Conservation (phyloP, 176 grass and related monocot species). For the Oryza nivara region DNA sequence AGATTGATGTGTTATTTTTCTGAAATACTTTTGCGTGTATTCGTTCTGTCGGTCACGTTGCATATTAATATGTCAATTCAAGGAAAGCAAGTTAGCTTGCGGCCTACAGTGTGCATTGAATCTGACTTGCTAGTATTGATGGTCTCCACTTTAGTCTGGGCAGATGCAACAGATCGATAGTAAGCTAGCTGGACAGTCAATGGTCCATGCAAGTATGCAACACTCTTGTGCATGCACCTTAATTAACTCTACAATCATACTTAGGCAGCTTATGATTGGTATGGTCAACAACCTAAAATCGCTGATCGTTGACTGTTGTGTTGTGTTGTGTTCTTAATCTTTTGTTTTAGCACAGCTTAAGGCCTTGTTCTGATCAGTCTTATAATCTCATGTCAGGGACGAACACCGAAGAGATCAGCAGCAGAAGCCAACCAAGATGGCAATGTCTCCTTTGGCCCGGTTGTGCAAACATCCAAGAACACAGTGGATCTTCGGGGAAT, state of each 20-base stretch:
- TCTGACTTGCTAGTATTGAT: slow-evolving; percentile 39
- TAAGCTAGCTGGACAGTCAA: slow-evolving; percentile 40
- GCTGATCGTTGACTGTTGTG: neutral
- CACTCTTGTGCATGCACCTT: slow-evolving; percentile 44
- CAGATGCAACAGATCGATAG: slow-evolving; percentile 40
- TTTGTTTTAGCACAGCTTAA: neutral
- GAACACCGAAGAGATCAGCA: slow-evolving; percentile 15
- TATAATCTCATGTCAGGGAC: slow-evolving; percentile 16
- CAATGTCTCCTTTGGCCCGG: slow-evolving; percentile 53
- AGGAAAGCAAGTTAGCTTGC: slow-evolving; percentile 45
- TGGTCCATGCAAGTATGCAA: slow-evolving; percentile 40
- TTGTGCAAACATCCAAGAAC: slow-evolving; percentile 66
- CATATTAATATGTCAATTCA: slow-evolving; percentile 5
- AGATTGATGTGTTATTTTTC: neutral
- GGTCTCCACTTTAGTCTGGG: slow-evolving; percentile 35
- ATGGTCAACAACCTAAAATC: neutral
- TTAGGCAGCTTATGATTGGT: slow-evolving; percentile 28
- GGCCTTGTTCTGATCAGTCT: neutral
- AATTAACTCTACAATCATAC: slow-evolving; percentile 15
- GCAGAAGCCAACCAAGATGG: neutral
- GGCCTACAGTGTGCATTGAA: slow-evolving; percentile 42
- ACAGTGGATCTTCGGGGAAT: slow-evolving; percentile 64
- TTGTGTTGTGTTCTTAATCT: neutral
- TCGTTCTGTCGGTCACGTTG: neutral
- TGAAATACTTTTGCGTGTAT: neutral